These are phyloP conservation scores for Nitzschia palea DNA, from an alignment of 108 stramenopile genomes.

Conservation along the genomic window DNA sequence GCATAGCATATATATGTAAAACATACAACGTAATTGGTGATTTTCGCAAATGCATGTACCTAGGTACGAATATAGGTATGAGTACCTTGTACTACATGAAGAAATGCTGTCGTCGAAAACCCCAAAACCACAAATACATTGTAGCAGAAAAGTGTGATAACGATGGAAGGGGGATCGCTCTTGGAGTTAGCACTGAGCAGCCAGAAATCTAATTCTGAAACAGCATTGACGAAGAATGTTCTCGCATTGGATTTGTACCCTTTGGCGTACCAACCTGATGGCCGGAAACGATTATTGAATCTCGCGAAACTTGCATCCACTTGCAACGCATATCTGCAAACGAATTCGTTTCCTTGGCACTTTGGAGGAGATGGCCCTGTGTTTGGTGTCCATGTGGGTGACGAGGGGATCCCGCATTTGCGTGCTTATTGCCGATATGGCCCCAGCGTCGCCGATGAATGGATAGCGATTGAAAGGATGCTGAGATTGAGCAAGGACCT, in stretches of 20 bases:
- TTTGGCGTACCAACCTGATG: not conserved
- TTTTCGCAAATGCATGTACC: too few relatives aligned
- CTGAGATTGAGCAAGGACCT: conserved; percentile 40
- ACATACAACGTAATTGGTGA: too few relatives aligned
- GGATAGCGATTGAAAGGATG: conserved; percentile 47
- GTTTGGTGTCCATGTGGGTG: conserved; percentile 59
- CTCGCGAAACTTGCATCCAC: conserved; percentile 27
- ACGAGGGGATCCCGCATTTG: conserved; percentile 52
- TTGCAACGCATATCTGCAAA: conserved; percentile 32
- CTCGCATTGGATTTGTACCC: conserved; percentile 35
- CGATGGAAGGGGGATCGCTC: conserved; percentile 53
- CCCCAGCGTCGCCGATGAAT: conserved; percentile 57
- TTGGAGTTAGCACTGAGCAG: conserved; percentile 37
- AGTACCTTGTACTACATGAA: too few relatives aligned
- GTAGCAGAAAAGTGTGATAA: not conserved
- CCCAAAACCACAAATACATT: not conserved
- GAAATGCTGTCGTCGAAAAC: too few relatives aligned
- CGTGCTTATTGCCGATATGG: conserved; percentile 65
- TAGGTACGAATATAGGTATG: too few relatives aligned
- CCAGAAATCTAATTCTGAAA: not conserved
- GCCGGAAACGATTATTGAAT: conserved; percentile 15
- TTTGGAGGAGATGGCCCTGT: conserved; percentile 74
- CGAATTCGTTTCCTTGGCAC: conserved; percentile 44
- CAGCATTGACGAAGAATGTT: conserved; percentile 17
- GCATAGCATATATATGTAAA: not conserved